Base-by-base conservation (phyloP, 805 yeast species). In the Metschnikowia matae region DNA sequence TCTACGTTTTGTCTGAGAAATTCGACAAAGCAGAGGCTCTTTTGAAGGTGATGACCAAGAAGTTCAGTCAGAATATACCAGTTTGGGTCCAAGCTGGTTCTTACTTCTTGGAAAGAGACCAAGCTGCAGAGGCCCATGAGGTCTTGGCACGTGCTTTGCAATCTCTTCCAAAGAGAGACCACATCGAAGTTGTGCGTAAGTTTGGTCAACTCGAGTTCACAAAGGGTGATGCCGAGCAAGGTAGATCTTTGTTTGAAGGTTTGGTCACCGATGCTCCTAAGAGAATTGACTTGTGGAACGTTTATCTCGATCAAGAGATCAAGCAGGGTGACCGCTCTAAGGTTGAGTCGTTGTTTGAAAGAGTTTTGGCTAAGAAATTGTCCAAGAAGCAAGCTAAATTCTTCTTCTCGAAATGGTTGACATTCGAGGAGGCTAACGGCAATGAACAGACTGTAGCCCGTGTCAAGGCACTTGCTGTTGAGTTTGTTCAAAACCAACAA, bases 261-360 rank as follows among this genome's bases (percentile, higher is more conserved):
- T 79, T 92, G 56, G 68, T 92, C 48, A 81, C 92, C 21, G 94
- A 91, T 64, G 92, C 87, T 44, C 94, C 97, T 48, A 89, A 89
- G 77, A 82, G 96, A 71, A 81, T 89, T 54, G 99, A 92, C 68
- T 69, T 92, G 54, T 92, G 98, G 98, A 91, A 87, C 62, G 96
- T 92, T 38, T 92, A 90, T 69, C 80, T 92, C 56, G 99, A 92
- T 67, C 96, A 89, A 67, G 98, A 92, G 68, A 84, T 89, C 61
- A 90, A 89, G 69, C 64, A 69, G 29, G 67, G 63, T 20, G 80
- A 78, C 48, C 84, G 83, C 68, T 71, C 73, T 57, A 84, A 82
- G 66, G 86, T 83, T 35, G 92, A 85, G 62, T 86, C 81, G 17
- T 73, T 92, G 53, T 91, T 90, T 60, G 96, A 91, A 67, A 81